A percentile compares a stretch with the other conserved stretches of the same genome.
Conservation (phyloP, 2,329 filamentous ascomycete genomes). For the Neonectria punicea region DNA sequence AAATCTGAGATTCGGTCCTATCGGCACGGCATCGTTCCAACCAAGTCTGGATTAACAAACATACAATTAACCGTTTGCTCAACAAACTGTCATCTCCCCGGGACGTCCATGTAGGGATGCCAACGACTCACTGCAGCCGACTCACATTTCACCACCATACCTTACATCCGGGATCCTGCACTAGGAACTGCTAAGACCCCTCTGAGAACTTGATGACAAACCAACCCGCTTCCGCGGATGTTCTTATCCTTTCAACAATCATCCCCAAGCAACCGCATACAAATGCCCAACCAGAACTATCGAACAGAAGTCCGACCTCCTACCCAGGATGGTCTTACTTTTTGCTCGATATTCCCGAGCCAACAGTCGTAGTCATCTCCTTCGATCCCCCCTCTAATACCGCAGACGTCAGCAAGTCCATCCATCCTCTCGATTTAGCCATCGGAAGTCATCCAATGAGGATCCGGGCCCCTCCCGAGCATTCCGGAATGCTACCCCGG, state of each 20-base stretch:
- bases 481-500: conserved; percentile 6
- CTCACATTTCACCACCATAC: conserved; percentile 2
- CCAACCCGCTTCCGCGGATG: background rate
- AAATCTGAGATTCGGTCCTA: background rate
- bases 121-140: background rate
- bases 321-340: background rate
- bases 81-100: background rate
- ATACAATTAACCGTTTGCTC: background rate
- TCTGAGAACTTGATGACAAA: background rate
- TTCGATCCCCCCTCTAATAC: background rate
- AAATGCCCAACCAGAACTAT: background rate
- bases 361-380: background rate
- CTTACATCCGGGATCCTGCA: background rate
- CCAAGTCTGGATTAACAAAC: background rate
- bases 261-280: background rate
- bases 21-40: background rate
- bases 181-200: background rate
- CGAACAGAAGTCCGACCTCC: background rate
- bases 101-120: background rate
- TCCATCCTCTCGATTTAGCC: conserved; percentile 1
- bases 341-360: background rate
- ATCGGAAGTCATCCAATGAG: conserved; percentile 9
- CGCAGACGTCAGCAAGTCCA: conserved; percentile 6
- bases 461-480: conserved; percentile 14
- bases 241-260: background rate